Evolutionary conservation across 2,329 filamentous ascomycete species (phyloP).

Genomic region (Didymella sp.): DNA sequence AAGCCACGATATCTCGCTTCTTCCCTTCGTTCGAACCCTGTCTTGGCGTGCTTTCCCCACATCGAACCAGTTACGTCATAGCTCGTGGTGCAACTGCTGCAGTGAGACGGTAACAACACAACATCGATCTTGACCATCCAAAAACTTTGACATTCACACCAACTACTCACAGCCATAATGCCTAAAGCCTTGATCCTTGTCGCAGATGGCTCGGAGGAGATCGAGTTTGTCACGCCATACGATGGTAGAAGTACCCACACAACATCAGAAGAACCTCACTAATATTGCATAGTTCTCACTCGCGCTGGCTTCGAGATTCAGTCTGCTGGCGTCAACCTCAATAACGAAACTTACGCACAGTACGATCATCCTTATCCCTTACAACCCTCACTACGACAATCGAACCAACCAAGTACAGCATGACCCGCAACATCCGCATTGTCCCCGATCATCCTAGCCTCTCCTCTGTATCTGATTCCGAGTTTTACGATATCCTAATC

Average conservation of each 20-base stretch:
- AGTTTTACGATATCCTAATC: slow-evolving; percentile 45
- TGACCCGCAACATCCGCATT: slow-evolving; percentile 49
- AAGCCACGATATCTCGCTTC: slow-evolving; percentile 9
- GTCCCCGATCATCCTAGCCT: slow-evolving; percentile 43
- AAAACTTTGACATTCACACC: slow-evolving; percentile 34
- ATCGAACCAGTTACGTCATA: slow-evolving; percentile 7
- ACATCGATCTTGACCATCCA: slow-evolving; percentile 30
- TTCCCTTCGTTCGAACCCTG: not conserved
- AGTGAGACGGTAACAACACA: not conserved
- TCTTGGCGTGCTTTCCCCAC: slow-evolving; percentile 6
- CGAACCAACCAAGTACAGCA: slow-evolving; percentile 26
- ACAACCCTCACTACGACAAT: not conserved
- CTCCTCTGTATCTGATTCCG: slow-evolving; percentile 20
- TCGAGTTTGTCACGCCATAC: slow-evolving; percentile 52
- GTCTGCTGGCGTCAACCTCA: slow-evolving; percentile 46
- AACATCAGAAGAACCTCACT: not conserved
- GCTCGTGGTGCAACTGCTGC: not conserved
- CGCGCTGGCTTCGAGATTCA: slow-evolving; percentile 49
- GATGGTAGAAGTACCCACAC: slow-evolving; percentile 39
- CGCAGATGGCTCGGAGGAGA: slow-evolving; percentile 51
- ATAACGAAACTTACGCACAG: slow-evolving; percentile 42
- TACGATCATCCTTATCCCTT: slow-evolving; percentile 21
- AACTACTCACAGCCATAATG: not conserved
- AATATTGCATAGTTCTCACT: slow-evolving; percentile 40
- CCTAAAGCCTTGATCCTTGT: slow-evolving; percentile 35